A percentile compares a stretch with the other conserved stretches of the same genome.
phyloP scores from a whole-genome alignment of 495 filamentous ascomycete genomes.

The Aspergillus biplanus region DNA sequence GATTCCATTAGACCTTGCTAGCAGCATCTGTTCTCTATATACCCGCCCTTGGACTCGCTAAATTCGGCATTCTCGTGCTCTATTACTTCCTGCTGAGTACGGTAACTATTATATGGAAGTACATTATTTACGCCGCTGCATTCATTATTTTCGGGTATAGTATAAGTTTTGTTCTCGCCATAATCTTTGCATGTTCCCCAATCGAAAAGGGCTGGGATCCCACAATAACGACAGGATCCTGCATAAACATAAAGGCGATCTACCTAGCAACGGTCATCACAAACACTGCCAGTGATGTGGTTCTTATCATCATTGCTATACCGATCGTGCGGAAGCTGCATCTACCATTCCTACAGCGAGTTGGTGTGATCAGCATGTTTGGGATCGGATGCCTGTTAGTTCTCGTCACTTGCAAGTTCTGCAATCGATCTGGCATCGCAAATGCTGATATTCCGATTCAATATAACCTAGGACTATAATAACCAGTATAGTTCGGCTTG shows the following conservation, averaged over 20 bases:
- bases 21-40: constrained; percentile 35
- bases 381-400: constrained; percentile 31
- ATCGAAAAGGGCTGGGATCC: constrained; percentile 38
- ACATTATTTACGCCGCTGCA: constrained; percentile 23
- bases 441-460: neutral
- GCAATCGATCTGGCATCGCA: neutral
- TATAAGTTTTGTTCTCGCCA: constrained; percentile 32
- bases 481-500: constrained; percentile 6
- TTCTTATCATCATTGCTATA: constrained; percentile 38
- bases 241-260: constrained; percentile 31
- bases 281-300: constrained; percentile 42
- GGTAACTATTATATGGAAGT: constrained; percentile 18
- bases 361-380: constrained; percentile 27
- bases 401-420: neutral
- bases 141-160: constrained; percentile 33
- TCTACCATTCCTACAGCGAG: constrained; percentile 26
- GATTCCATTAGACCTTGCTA: constrained; percentile 26
- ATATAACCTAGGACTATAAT: constrained; percentile 2
- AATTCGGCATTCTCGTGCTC: constrained; percentile 36
- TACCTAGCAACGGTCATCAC: constrained; percentile 38
- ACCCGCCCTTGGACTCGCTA: constrained; percentile 39
- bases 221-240: constrained; percentile 25
- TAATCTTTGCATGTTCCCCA: constrained; percentile 47
- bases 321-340: constrained; percentile 29
- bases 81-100: constrained; percentile 33